Base-by-base conservation (phyloP, 2,329 filamentous ascomycete species). In the Ceratocystis papillata region DNA sequence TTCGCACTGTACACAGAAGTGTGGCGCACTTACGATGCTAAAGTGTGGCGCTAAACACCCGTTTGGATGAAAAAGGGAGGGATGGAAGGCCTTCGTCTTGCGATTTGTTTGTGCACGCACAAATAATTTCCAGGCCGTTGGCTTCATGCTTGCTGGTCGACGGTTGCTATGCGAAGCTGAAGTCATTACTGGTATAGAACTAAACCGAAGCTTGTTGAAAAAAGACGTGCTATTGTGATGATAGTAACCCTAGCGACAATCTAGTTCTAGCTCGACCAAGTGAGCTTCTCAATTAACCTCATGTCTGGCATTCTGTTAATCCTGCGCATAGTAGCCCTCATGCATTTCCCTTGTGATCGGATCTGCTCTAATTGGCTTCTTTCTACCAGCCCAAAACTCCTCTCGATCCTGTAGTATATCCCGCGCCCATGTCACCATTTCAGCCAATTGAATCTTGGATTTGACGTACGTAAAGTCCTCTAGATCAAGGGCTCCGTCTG, bases 401-500 rank as follows among this genome's bases (percentile, higher is more conserved):
- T 87, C 80, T 65, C 93, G 80, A 79, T 97, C 93, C 71, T 80
- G 78, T 70, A 97, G 77, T 44, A 96, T 78, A 69, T 90, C 85
- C 28, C 83, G 80, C 0, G 87, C 88, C 93, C 93, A 97, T 15
- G 78, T 82, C 77, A 86, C 84, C 70, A 91, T 88, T 77, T 96
- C 93, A 0, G 85, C 83, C 69, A 96, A 79, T 65, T 81, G 80
- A 70, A 97, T 87, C 71, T 83, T 84, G 59, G 78, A 81, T 6
- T 88, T 83, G 1, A 96, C 94, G 73, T 88, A 87, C 0, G 85
- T 83, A 71, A 99, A 97, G 77, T 99, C 94, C 64, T 88, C 85
- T 63, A 99, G 78, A 74, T 97, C 90, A 46, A 90, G 75, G 69
- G 78, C 76, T 37, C 84, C 83, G 66, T 85, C 77, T 63, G 84